phyloP scores from a whole-genome alignment of 176 grass and related monocot genomes.

The Aegilops sharonensis region DNA sequence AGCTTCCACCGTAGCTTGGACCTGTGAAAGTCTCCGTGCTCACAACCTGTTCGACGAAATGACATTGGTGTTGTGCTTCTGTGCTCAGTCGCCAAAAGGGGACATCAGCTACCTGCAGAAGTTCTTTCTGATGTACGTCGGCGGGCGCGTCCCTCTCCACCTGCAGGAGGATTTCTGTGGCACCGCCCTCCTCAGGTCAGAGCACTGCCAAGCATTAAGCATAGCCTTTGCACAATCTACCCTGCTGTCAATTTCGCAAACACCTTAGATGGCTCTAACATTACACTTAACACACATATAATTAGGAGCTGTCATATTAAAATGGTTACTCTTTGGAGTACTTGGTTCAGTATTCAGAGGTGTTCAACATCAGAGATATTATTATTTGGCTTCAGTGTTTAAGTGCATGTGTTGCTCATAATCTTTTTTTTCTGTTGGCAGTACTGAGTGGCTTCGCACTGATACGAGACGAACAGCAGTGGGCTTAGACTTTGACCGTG shows the following conservation, averaged over 20 bases:
- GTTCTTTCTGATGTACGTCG: constrained; percentile 87
- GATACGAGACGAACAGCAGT: constrained; percentile 72
- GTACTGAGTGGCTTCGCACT: constrained; percentile 72
- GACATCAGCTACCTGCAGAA: constrained; percentile 89
- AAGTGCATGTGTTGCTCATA: constrained; percentile 4
- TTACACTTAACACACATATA: neutral
- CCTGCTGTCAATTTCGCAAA: neutral
- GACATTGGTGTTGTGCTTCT: neutral
- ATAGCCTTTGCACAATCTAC: neutral
- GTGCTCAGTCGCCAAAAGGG: constrained; percentile 70
- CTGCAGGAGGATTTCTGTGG: constrained; percentile 95
- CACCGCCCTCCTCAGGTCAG: constrained; percentile 83
- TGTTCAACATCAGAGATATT: neutral
- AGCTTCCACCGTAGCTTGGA: neutral
- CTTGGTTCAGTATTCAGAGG: neutral
- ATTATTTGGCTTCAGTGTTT: constrained; percentile 15
- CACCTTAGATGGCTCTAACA: neutral
- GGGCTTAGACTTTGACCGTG: constrained; percentile 86
- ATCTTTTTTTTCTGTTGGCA: constrained; percentile 19
- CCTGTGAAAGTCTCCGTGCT: neutral
- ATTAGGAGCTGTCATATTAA: neutral
- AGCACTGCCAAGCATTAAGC: constrained; percentile 4
- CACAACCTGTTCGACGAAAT: constrained; percentile 30
- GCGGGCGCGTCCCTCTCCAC: constrained; percentile 67
- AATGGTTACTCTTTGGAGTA: neutral